Conservation (phyloP, 2,329 filamentous ascomycete genomes). For the Anthostomella pinea region DNA sequence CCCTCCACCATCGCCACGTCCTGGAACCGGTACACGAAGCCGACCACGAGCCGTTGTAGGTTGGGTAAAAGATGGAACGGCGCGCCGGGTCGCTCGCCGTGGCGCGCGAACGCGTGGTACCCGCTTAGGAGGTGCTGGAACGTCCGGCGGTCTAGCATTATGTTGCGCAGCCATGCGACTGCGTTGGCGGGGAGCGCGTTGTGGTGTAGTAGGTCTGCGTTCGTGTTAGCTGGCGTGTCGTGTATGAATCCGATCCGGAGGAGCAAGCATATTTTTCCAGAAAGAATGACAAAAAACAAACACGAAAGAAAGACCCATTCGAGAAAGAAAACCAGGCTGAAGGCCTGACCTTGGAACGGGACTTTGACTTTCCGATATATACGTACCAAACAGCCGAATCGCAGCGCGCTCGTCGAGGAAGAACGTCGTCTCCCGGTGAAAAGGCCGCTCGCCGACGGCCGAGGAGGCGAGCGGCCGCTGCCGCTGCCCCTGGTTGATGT, state of each 20-base stretch:
- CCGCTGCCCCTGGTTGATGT: slow-evolving; percentile 4
- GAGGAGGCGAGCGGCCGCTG: background rate
- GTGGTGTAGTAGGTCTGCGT: too few relatives aligned
- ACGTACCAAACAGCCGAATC: background rate
- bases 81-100: background rate
- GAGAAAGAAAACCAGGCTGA: too few relatives aligned
- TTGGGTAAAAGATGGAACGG: slow-evolving; percentile 1
- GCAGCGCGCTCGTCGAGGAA: slow-evolving; percentile 3
- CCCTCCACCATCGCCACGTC: slow-evolving; percentile 5
- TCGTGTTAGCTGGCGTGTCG: too few relatives aligned
- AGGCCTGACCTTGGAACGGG: too few relatives aligned
- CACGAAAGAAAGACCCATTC: too few relatives aligned
- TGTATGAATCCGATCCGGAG: too few relatives aligned
- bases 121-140: slow-evolving; percentile 4
- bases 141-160: slow-evolving; percentile 5
- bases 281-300: too few relatives aligned
- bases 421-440: slow-evolving; percentile 5
- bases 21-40: slow-evolving; percentile 2
- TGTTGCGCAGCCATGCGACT: slow-evolving; percentile 1
- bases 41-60: slow-evolving; percentile 5
- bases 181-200: background rate
- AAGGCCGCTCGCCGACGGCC: background rate
- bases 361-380: too few relatives aligned
- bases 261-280: too few relatives aligned
- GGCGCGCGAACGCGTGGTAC: background rate